Base-by-base conservation (phyloP, 1,284 basidiomycete species). In the Macrocystidia cucumis region DNA sequence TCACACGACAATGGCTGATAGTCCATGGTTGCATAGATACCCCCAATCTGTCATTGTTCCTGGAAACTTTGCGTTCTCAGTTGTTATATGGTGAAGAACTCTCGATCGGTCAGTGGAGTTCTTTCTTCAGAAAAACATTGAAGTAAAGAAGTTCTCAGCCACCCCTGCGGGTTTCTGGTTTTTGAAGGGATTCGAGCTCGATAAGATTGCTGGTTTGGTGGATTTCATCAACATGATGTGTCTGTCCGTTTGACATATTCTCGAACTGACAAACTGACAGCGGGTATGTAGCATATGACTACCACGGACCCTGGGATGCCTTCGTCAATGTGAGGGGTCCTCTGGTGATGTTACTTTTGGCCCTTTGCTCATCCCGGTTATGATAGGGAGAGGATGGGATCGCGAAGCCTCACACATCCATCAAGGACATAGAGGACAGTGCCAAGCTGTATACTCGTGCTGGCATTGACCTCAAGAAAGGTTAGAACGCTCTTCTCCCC, bases 181-280 rank as follows among this genome's bases (percentile, higher is more conserved):
- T 42, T 34, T 52, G 16, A 32, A 46, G 33, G 51, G 51, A 1
- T 54, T 52, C 23, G 46, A 54, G 37, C 47, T 52, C 19, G 44
- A 52, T 33, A 54, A 52, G 31, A 48, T 54, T 27, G 41, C 35
- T 2, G 18, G 32, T 14, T 32, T 23, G 8, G 41, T 51, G 3
- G 33, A 37, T 8, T 54, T 43, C 25, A 20, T 54, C 30, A 54
- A 52, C 37, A 51, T 52, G 49, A 54, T 52, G 52, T 44, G 46
- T 46, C 9, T 12, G 44, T 38, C 9, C 3, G 7, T 5, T 25
- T 25, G 12, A 14, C 11, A 16, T 14, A 8, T 26, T 6, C 9
- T 29, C 3, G 26, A 12, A 34, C 32, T 20, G 13, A 5, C 9
- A 32, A 9, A 9, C 31, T 13, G n/a, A n/a, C n/a, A n/a, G n/a